Evolutionary conservation across 2,329 filamentous ascomycete genomes (phyloP), one percentile per base, ranked within the genome.

Genomic region (Colletotrichum noveboracense): DNA sequence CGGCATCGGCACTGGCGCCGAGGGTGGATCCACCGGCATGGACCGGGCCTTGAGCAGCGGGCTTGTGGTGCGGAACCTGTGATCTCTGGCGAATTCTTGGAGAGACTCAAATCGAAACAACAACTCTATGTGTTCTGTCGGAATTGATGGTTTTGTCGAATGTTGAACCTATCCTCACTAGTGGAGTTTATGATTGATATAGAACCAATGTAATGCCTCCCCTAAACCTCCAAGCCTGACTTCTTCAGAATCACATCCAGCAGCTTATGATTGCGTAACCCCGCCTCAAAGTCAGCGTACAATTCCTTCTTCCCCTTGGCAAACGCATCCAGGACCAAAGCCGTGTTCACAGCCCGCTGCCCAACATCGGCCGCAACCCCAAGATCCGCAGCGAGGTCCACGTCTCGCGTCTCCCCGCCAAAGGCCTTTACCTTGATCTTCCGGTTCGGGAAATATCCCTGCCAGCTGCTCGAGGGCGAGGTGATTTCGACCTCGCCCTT

Each of bases 401-500:
- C 60, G 5, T 61, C 21, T 5, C 36, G 34, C 3, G 73, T 67
- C 26, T 73, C 71, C 5, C 78, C 79, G n/a, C 28, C 70, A 18
- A 55, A 16, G 2, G 78, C 26, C 60, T 76, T 80, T 8, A 82
- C 60, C 56, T 30, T 76, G 28, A 82, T 58, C 8, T 76, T 78
- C 16, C 75, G 67, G 56, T 36, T 43, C 0, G 72, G 43, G 6
- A 66, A 24, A 18, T 73, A 74, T 0, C 67, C 66, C 71, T 82
- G 80, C 79, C 79, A 80, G 7, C 34, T 38, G 5, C 26, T 7
- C 6, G 30, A 14, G 21, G 24, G 26, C 32, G 78, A 62, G 6
- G 77, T 78, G 28, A 83, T 48, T 64, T 82, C 81, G 18, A 84
- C 78, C 78, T 85, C 83, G 1, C 84, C 85, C 66, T 84, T 78